These are phyloP conservation scores for Globisporangium yorkense DNA, from an alignment of 352 stramenopile species.

Conservation along the genomic window DNA sequence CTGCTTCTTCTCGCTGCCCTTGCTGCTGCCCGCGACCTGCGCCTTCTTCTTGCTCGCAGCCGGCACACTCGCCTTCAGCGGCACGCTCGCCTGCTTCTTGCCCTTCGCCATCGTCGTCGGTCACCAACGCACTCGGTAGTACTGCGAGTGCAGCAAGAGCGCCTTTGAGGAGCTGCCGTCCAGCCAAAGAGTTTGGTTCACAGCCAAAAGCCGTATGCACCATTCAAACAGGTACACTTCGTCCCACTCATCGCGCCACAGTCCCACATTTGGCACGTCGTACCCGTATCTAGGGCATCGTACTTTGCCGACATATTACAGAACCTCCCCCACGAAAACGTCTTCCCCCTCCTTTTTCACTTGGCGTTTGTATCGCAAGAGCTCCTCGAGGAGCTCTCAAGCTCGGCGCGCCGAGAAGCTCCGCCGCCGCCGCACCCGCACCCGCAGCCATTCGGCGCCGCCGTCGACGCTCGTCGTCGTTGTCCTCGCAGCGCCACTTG, in stretches of 20 bases:
- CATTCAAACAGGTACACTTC: not conserved
- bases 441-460: slow-evolving; percentile 1
- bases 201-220: not conserved
- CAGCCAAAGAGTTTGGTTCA: not conserved
- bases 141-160: not conserved
- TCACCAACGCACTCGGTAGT: not conserved
- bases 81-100: slow-evolving; percentile 9
- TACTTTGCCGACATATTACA: too few relatives aligned
- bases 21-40: slow-evolving; percentile 4
- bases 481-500: not conserved
- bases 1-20: not conserved
- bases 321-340: too few relatives aligned
- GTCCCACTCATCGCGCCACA: too few relatives aligned
- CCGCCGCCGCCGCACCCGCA: not conserved
- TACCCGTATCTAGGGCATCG: too few relatives aligned
- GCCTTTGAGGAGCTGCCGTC: not conserved
- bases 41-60: slow-evolving; percentile 17
- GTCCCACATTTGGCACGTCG: too few relatives aligned
- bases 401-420: too few relatives aligned
- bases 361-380: not conserved
- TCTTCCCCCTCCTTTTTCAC: not conserved
- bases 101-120: slow-evolving; percentile 11
- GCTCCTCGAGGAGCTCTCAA: not conserved
- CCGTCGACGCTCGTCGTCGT: not conserved
- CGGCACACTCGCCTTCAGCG: slow-evolving; percentile 17